Evolutionary conservation across 805 yeast species (phyloP), one percentile per base, ranked within the genome.

Genomic region (Metschnikowia sp.): DNA sequence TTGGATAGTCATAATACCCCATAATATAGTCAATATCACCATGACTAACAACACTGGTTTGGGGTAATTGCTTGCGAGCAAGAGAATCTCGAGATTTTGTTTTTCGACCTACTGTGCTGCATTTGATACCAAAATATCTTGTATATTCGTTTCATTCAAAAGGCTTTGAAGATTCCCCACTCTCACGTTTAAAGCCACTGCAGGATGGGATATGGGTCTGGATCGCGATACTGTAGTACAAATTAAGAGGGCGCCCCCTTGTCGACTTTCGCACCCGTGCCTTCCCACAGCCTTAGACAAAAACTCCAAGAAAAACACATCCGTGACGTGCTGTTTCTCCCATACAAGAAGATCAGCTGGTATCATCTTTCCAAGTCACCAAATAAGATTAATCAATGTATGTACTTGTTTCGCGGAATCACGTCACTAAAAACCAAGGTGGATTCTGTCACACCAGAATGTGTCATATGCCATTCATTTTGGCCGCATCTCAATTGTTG

Each of bases 251-350:
- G 32, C 53, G 40, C 53, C 53, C 49, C 53, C 48, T 45, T 50
- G 50, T 40, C 46, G 46, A 42, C 28, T 39, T 30, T 26, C 40
- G 50, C 54, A 52, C 50, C 56, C 53, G 56, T 52, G 53, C 56
- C 48, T 50, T 50, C 49, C 50, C 49, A 42, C 51, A 47, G 56
- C 51, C 52, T 36, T 41, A 18, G 47, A 43, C 42, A 44, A 52
- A 52, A 52, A 42, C 42, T 42, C 45, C 44, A 42, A 44, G 50
- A 50, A 50, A 50, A 49, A 46, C 26, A 43, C 26, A 26, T 36
- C 48, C 40, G 43, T 41, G 18, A 36, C 26, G 26, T 22, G 26
- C 31, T 47, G 42, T 45, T 45, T 51, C 39, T 34, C 37, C 36
- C 42, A 29, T 22, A 34, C 43, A 39, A 43, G 19, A 33, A 33